phyloP scores from a whole-genome alignment of 257 asterid species.

The Paraleonurus japonicus region DNA sequence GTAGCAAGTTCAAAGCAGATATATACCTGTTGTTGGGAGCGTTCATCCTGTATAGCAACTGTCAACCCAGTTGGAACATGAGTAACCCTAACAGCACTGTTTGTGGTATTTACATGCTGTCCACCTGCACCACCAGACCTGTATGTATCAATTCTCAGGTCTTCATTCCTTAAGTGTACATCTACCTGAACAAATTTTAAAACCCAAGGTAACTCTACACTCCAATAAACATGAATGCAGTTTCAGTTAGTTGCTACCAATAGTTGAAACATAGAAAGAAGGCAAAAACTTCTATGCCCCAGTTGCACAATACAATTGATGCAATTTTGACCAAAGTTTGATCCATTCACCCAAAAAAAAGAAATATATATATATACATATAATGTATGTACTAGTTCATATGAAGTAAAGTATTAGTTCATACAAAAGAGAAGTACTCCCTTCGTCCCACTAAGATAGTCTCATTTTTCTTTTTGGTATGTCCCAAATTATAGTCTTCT shows the following conservation, averaged over 20 bases:
- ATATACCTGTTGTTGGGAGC: constrained; percentile 88
- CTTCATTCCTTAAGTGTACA: constrained; percentile 74
- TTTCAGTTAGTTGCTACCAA: constrained; percentile 11
- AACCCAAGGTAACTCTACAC: constrained; percentile 14
- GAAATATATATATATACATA: no score
- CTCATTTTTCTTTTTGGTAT: no score
- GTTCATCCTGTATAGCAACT: constrained; percentile 87
- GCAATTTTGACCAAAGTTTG: no score
- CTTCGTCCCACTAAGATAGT: no score
- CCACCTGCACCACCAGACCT: constrained; percentile 98
- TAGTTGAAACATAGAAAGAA: neutral
- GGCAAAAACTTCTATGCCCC: no score
- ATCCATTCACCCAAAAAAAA: neutral
- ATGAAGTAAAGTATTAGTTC: no score
- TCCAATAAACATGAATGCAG: neutral
- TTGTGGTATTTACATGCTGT: constrained; percentile 89
- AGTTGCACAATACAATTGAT: no score
- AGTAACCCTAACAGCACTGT: constrained; percentile 96
- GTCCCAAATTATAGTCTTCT: no score
- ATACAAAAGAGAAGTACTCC: no score
- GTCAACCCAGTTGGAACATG: constrained; percentile 84
- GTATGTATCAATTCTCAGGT: constrained; percentile 83
- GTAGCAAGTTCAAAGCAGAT: constrained; percentile 14
- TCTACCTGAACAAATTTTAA: constrained; percentile 64
- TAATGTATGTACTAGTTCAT: no score